phyloP scores from a whole-genome alignment of 2,329 filamentous ascomycete species.

The Trichoderma asperellum region DNA sequence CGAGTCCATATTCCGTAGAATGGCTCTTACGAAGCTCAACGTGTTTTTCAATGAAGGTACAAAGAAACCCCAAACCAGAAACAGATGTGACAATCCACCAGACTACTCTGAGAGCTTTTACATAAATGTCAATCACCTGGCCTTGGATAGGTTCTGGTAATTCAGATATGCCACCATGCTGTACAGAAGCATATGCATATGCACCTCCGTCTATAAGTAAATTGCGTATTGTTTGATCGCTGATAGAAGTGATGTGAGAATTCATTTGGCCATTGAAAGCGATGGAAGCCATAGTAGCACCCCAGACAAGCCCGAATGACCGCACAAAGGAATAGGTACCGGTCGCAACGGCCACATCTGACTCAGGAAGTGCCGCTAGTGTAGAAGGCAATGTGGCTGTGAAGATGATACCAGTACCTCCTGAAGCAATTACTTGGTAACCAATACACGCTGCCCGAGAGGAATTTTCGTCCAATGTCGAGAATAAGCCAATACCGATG shows the following conservation, averaged over 20 bases:
- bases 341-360: slow-evolving; percentile 45
- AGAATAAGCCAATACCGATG: slow-evolving; percentile 48
- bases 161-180: slow-evolving; percentile 44
- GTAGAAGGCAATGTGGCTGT: slow-evolving; percentile 49
- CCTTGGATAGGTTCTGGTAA: not conserved
- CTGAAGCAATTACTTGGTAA: slow-evolving; percentile 46
- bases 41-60: slow-evolving; percentile 17
- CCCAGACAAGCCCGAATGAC: slow-evolving; percentile 52
- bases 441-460: slow-evolving; percentile 46
- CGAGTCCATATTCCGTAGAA: not conserved
- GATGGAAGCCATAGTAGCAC: slow-evolving; percentile 48
- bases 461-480: slow-evolving; percentile 45
- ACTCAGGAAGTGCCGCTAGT: slow-evolving; percentile 46
- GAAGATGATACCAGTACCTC: slow-evolving; percentile 49
- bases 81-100: slow-evolving; percentile 19
- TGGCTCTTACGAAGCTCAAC: slow-evolving; percentile 14
- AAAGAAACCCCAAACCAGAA: slow-evolving; percentile 1
- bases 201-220: slow-evolving; percentile 34
- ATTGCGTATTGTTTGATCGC: slow-evolving; percentile 21
- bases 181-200: slow-evolving; percentile 40
- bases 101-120: slow-evolving; percentile 6
- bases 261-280: slow-evolving; percentile 42
- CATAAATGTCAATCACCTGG: slow-evolving; percentile 3
- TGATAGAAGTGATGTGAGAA: slow-evolving; percentile 20
- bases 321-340: slow-evolving; percentile 51